Evolutionary conservation across 306 rosid genomes (phyloP), one percentile per base, ranked within the genome.

Genomic region (Malus orientalis): DNA sequence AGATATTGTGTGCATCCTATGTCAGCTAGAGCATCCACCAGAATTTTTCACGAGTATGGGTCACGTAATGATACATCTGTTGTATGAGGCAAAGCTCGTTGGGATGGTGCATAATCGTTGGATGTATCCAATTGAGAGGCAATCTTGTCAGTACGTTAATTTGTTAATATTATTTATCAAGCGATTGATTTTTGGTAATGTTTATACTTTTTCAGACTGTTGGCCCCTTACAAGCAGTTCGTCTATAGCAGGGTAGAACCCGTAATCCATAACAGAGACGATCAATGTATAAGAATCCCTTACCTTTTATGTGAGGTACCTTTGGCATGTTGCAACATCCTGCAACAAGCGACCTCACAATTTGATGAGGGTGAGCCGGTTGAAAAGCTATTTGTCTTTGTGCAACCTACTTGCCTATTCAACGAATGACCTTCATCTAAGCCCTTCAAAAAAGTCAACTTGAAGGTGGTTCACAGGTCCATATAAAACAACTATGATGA

Each of bases 21-120:
- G 74, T 23, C 69, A 38, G 44, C n/a, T 76, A 6, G 74, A 76
- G 23, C 68, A 36, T 40, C 58, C 80, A 14, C 58, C 45, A 0
- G 25, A 73, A 0, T 36, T 76, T 32, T 76, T 76, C 53, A 71
- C 67, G 10, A 27, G 27, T 1, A 69, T 69, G 58, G 73, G 47
- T n/a, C 60, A 69, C 13, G 45, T 20, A n/a, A n/a, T 59, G 2
- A 44, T 64, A 15, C 78, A 47, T 51, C 22, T 75, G 53, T 23
- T 51, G 4, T 18, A 14, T 9, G 36, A 63, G 19, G 71, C 62
- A 12, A 33, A 33, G 2, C 38, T 5, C 0, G 8, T 33, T 33
- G 38, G 8, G 38, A 1, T 33, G 8, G 38, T 33, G 38, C 38
- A 33, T 33, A 33, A 33, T 33, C 8, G 38, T 33, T 33, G 2